Evolutionary conservation across 192 early-diverging fungal genomes (phyloP).

Genomic region (Nowakowskiella sp.): DNA sequence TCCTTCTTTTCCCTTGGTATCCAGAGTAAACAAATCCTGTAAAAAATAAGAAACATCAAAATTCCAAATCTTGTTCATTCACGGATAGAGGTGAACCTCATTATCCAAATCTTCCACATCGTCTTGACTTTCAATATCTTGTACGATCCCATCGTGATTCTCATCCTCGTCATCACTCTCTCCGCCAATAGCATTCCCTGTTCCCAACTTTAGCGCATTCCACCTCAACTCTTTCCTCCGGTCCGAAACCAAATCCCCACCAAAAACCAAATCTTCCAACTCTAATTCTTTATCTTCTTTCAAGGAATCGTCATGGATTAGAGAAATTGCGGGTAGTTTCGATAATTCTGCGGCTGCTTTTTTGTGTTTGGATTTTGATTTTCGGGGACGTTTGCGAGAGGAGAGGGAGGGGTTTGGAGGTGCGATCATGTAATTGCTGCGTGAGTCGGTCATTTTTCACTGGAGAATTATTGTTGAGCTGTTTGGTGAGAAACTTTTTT

Average conservation of each 20-base stretch:
- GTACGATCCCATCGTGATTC: conserved; percentile 7
- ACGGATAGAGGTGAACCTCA: too few species aligned
- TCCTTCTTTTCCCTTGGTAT: conserved; percentile 12
- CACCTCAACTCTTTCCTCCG: neutral
- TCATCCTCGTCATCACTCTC: conserved; percentile 4
- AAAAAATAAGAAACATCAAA: neutral
- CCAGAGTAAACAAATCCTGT: conserved; percentile 19
- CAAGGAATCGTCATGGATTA: too few species aligned
- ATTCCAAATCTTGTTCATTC: conserved; percentile 5
- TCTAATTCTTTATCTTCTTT: conserved; percentile 64
- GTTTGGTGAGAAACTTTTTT: too few species aligned
- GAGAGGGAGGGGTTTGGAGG: too few species aligned
- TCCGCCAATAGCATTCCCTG: neutral
- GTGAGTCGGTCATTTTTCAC: too few species aligned
- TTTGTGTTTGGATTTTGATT: too few species aligned
- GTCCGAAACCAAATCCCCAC: conserved; percentile 34
- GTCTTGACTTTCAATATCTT: conserved; percentile 18
- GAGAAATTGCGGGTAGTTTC: too few species aligned
- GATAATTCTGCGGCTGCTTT: too few species aligned
- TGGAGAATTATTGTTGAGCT: too few species aligned
- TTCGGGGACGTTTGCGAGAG: too few species aligned
- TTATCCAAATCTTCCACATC: too few species aligned
- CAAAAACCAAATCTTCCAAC: conserved; percentile 72
- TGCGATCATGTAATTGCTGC: too few species aligned
- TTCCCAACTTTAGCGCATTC: neutral